Conservation (phyloP, 2,329 filamentous ascomycete species). For the Coniochaeta sp. region DNA sequence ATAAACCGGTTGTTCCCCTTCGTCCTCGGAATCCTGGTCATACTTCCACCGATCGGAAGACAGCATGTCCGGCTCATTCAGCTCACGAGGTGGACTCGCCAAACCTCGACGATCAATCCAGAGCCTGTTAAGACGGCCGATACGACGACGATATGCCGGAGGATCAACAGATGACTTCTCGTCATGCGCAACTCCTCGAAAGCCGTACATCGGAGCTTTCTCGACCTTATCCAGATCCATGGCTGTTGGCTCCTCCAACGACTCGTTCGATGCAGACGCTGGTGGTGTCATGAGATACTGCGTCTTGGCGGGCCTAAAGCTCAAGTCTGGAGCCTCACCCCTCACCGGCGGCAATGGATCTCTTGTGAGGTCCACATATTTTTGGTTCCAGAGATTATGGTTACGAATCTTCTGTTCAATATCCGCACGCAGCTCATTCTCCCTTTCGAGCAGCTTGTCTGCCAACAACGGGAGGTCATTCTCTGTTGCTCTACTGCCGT, state of each 20-base stretch:
- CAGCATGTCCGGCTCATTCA: constrained; percentile 23
- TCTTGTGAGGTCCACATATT: constrained; percentile 81
- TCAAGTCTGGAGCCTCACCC: constrained; percentile 52
- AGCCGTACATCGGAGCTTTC: constrained; percentile 33
- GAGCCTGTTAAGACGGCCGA: constrained; percentile 75
- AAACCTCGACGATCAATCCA: constrained; percentile 82
- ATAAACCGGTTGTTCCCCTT: constrained; percentile 69
- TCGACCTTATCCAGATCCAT: constrained; percentile 46
- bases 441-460: constrained; percentile 72
- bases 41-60: constrained; percentile 72
- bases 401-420: constrained; percentile 83
- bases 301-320: constrained; percentile 65
- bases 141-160: constrained; percentile 73
- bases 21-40: constrained; percentile 77
- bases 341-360: constrained; percentile 74
- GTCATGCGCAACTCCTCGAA: constrained; percentile 32
- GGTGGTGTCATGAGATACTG: constrained; percentile 63
- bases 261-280: constrained; percentile 45
- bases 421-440: constrained; percentile 71
- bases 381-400: constrained; percentile 86
- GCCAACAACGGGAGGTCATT: constrained; percentile 70
- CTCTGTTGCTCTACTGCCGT: constrained; percentile 60
- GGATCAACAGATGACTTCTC: constrained; percentile 30
- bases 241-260: constrained; percentile 23
- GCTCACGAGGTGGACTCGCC: constrained; percentile 38